Evolutionary conservation across 331 rosid species (phyloP), one percentile per base, ranked within the genome.

Genomic region (Pyracantha coccinea): DNA sequence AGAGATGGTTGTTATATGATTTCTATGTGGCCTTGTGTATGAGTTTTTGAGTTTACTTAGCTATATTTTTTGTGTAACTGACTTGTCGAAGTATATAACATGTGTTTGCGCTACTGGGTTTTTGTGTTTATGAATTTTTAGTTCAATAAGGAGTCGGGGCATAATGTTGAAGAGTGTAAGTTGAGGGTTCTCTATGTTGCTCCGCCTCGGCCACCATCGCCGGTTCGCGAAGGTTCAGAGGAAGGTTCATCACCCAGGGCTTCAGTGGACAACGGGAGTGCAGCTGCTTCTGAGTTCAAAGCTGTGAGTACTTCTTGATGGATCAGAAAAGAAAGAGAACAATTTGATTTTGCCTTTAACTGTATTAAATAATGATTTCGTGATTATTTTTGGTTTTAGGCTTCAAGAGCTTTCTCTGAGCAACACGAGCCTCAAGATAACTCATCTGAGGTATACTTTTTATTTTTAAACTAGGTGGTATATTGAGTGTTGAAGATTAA

Each of bases 231-330:
- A 88, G 98, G 90, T 66, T 90, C 97, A 0, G 98, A 93, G 60
- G 98, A 93, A 81, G 98, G 89, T 69, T 87, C 96, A 0, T 89
- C 98, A 0, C 98, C 98, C 33, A 90, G 96, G 72, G 92, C 87
- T 75, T 93, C 98, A 12, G 85, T 90, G 61, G 98, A 93, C 78
- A 90, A 93, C 45, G 97, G 95, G 21, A 87, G 83, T 65, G 75
- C 82, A 27, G 80, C 29, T 83, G 75, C 88, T 78, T 65, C 85
- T 78, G 93, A 93, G 67, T 86, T 81, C 81, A 65, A 80, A 68
- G 71, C 66, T 50, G 90, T 89, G 83, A 85, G 97, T 85, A 60
- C 84, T 81, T 54, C 83, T 77, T 41, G 41, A 74, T 75, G 60
- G 32, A 27, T 73, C 71, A 38, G 27, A 8, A n/a, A 52, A 75